Percentiles rank a stretch among this genome's conserved stretches.
phyloP scores from a whole-genome alignment of 495 filamentous ascomycete genomes.

The Filosporella fistucella region DNA sequence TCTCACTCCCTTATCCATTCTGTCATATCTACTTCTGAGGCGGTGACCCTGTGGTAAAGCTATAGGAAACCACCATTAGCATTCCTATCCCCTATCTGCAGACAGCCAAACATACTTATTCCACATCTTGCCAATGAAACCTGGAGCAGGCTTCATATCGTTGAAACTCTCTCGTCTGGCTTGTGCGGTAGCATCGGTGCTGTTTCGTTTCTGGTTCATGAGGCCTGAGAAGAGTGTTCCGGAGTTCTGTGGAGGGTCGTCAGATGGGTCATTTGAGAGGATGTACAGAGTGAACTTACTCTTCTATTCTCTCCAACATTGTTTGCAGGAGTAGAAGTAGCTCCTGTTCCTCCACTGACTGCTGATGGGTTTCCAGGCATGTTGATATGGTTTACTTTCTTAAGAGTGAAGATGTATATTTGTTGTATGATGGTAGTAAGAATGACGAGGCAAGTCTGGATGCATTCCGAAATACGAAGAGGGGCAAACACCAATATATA shows the following conservation, averaged over 20 bases:
- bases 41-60: constrained; percentile 6
- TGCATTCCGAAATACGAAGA: too few species aligned
- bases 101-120: constrained; percentile 38
- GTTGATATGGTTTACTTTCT: neutral
- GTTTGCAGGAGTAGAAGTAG: constrained; percentile 8
- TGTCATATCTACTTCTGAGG: constrained; percentile 1
- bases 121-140: constrained; percentile 49
- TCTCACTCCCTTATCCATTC: too few species aligned
- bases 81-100: too few species aligned
- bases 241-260: neutral
- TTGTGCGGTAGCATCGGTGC: constrained; percentile 31
- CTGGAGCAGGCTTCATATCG: constrained; percentile 40
- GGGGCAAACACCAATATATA: too few species aligned
- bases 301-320: constrained; percentile 14
- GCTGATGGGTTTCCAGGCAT: constrained; percentile 1
- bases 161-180: constrained; percentile 42
- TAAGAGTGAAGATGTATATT: neutral
- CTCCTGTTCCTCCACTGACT: constrained; percentile 11
- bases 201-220: constrained; percentile 46
- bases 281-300: constrained; percentile 3
- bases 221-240: constrained; percentile 42
- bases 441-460: too few species aligned
- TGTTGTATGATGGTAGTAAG: neutral
- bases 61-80: too few species aligned
- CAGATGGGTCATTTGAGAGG: neutral